phyloP scores from a whole-genome alignment of 2,329 filamentous ascomycete genomes.

The Phoma sp. region DNA sequence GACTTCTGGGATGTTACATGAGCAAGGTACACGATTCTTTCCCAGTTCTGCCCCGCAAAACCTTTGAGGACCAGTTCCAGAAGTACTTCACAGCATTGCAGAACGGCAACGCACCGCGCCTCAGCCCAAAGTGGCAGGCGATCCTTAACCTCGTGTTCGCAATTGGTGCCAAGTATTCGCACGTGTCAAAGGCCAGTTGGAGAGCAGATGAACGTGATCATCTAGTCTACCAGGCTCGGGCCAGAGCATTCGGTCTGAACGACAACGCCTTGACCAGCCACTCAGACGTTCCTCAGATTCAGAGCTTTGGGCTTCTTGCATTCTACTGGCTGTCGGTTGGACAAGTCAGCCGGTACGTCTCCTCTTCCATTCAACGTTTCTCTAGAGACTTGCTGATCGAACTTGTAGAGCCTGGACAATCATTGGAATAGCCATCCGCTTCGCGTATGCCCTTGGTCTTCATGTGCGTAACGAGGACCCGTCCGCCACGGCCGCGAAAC shows the following conservation, averaged over 20 bases:
- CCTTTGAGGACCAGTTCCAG: slow-evolving; percentile 45
- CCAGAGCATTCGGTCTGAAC: slow-evolving; percentile 43
- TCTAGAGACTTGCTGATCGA: background rate
- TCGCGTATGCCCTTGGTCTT: slow-evolving; percentile 48
- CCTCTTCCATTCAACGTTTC: background rate
- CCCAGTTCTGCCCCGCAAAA: slow-evolving; percentile 45
- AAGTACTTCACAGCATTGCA: slow-evolving; percentile 40
- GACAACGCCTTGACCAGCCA: slow-evolving; percentile 39
- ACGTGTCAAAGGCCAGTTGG: slow-evolving; percentile 41
- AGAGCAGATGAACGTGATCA: slow-evolving; percentile 42
- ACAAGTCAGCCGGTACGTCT: slow-evolving; percentile 51
- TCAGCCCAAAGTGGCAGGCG: slow-evolving; percentile 46
- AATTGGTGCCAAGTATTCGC: slow-evolving; percentile 51
- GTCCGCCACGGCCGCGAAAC: slow-evolving; percentile 35
- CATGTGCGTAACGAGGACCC: slow-evolving; percentile 50
- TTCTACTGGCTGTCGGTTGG: slow-evolving; percentile 52
- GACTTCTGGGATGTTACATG: slow-evolving; percentile 48
- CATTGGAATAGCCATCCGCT: slow-evolving; percentile 49
- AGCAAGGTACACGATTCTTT: slow-evolving; percentile 49
- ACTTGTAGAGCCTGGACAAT: slow-evolving; percentile 47
- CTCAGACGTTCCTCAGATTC: slow-evolving; percentile 50
- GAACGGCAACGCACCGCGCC: slow-evolving; percentile 23
- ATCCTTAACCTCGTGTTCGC: slow-evolving; percentile 54
- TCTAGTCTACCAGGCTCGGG: slow-evolving; percentile 50
- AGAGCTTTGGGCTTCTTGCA: slow-evolving; percentile 47